A percentile compares a stretch with the other conserved stretches of the same genome.
phyloP scores from a whole-genome alignment of 2,329 filamentous ascomycete species.

The Cephalotrichum gorgonifer region DNA sequence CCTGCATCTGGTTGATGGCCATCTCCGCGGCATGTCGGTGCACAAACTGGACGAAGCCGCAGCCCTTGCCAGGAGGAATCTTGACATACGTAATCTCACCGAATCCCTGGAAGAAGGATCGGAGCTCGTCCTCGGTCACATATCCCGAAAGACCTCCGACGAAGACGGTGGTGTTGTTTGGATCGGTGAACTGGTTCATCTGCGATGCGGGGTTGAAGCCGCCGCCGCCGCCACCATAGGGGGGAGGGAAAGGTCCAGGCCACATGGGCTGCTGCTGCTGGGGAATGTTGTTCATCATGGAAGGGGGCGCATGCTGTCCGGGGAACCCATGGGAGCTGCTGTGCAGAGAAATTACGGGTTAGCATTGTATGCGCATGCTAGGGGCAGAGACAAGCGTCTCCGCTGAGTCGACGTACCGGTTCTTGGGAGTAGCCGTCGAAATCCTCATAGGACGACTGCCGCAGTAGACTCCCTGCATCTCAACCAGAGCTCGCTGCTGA shows the following conservation, averaged over 20 bases:
- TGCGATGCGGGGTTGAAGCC: constrained; percentile 38
- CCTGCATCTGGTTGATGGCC: constrained; percentile 99
- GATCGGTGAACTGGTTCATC: constrained; percentile 99
- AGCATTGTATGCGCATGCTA: not conserved
- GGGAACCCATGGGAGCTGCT: constrained; percentile 21
- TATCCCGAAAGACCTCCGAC: constrained; percentile 95
- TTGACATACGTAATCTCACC: constrained; percentile 99
- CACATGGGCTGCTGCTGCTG: constrained; percentile 37
- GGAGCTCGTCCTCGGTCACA: constrained; percentile 98
- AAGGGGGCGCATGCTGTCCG: constrained; percentile 27
- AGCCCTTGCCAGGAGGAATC: constrained; percentile 98
- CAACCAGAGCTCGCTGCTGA: constrained; percentile 87
- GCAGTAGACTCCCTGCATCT: constrained; percentile 99
- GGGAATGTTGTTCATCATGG: constrained; percentile 36
- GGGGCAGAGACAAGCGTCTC: not conserved
- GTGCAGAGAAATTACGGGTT: not conserved
- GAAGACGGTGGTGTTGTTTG: constrained; percentile 99
- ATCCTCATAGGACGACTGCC: constrained; percentile 98
- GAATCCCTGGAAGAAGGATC: constrained; percentile 99
- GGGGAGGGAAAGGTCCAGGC: constrained; percentile 17
- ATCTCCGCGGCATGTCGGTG: constrained; percentile 98
- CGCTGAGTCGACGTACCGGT: constrained; percentile 38
- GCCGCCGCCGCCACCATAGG: constrained; percentile 18
- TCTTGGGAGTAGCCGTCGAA: constrained; percentile 95
- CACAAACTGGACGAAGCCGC: constrained; percentile 97